Base-by-base conservation (phyloP, 495 filamentous ascomycete species). In the Filosporella fistucella region DNA sequence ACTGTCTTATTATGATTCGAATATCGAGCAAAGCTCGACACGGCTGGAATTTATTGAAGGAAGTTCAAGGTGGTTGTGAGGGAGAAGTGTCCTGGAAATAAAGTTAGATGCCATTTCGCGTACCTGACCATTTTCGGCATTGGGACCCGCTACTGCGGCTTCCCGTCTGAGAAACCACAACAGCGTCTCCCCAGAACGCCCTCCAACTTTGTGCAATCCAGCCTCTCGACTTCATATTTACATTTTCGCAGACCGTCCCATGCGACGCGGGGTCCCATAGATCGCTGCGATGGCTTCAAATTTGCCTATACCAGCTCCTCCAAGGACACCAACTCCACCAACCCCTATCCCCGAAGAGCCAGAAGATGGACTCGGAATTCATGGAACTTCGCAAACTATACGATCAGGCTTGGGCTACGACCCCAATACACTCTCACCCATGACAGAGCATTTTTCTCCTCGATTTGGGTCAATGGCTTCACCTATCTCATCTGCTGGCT, bases 281-380 rank as follows among this genome's bases (percentile, higher is more conserved):
- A 45, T 39, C 38, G 36, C 42, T 20, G 17, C 50, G 14, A 83
- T 82, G 79, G 76, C 80, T 51, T 76, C 78, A 25, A 68, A 64
- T 42, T 65, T 83, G 43, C 82, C 83, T 14, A 74, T 85, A 37
- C 83, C 82, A 32, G 56, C 70, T 14, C 81, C 83, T 38, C 84
- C 84, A 36, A 74, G 81, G 37, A 85, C 83, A 11, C 84, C 83
- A 7, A 85, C 82, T 55, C 84, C 84, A 44, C 83, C 82, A 30
- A 68, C 75, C 49, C 81, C 85, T 43, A 76, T 82, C 41, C 59
- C 63, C 24, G 45, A 55, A 39, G 54, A 59, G 33, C 16, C 57
- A 14, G 58, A 51, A 4, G 42, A 52, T 25, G 68, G 65, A 10
- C 47, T 71, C 21, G 66, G 64, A 39, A 57, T 71, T 40, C 54